Evolutionary conservation across 805 yeast species (phyloP).

Genomic region (Sugiyamaella qingdaonensis): DNA sequence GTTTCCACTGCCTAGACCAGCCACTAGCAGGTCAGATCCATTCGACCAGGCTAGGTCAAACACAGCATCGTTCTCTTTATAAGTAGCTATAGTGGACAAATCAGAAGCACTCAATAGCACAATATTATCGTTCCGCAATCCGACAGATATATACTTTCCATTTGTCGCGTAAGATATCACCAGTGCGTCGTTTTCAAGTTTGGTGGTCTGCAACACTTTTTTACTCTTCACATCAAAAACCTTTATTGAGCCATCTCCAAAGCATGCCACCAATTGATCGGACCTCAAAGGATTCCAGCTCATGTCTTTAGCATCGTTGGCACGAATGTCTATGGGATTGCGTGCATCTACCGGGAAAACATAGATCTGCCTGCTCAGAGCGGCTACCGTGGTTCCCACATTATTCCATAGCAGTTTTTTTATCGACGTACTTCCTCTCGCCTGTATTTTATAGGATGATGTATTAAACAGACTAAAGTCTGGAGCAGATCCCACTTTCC

Average conservation of each 20-base stretch:
- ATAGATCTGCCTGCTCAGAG: not conserved
- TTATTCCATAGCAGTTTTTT: slow-evolving; percentile 29
- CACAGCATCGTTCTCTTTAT: slow-evolving; percentile 22
- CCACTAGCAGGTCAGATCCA: slow-evolving; percentile 34
- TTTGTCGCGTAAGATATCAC: slow-evolving; percentile 41
- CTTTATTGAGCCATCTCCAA: slow-evolving; percentile 44
- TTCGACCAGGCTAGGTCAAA: slow-evolving; percentile 41
- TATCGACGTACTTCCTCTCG: not conserved
- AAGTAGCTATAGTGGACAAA: slow-evolving; percentile 31
- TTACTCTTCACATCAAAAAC: slow-evolving; percentile 45
- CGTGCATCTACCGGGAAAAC: not conserved
- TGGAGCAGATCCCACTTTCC: not conserved
- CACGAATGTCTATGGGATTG: not conserved
- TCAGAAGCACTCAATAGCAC: slow-evolving; percentile 37
- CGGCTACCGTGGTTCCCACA: slow-evolving; percentile 30
- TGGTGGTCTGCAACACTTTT: slow-evolving; percentile 31
- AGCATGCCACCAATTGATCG: slow-evolving; percentile 45
- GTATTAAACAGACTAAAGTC: not conserved
- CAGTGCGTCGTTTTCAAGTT: slow-evolving; percentile 24
- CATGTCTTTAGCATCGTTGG: slow-evolving; percentile 35
- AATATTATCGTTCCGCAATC: slow-evolving; percentile 39
- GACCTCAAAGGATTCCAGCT: slow-evolving; percentile 50
- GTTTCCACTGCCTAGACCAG: slow-evolving; percentile 49
- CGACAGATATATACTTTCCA: slow-evolving; percentile 45
- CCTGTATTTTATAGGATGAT: not conserved